Conservation (phyloP, 257 asterid genomes). For the Penstemon eatonii region DNA sequence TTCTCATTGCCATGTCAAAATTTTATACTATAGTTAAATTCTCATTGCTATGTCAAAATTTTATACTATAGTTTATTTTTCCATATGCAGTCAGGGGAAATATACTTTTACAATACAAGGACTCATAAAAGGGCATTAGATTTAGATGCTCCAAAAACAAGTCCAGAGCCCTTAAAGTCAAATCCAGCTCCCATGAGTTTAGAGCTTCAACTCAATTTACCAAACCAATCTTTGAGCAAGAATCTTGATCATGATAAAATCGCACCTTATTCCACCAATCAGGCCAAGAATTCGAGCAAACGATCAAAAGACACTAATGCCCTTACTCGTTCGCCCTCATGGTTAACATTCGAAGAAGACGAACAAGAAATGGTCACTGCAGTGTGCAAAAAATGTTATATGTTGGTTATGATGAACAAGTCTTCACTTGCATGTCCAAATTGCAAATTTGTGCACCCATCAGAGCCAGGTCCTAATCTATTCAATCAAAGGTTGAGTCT, state of each 20-base stretch:
- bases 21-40: no score
- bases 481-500: constrained; percentile 43
- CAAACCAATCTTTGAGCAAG: constrained; percentile 41
- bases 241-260: constrained; percentile 23
- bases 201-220: constrained; percentile 71
- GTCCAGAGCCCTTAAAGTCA: constrained; percentile 23
- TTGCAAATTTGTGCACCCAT: constrained; percentile 66
- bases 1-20: background rate
- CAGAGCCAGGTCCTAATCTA: constrained; percentile 33
- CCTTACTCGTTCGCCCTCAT: constrained; percentile 49
- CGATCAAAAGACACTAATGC: background rate
- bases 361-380: constrained; percentile 74
- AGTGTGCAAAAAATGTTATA: constrained; percentile 72
- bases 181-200: constrained; percentile 47
- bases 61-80: background rate
- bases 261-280: constrained; percentile 7
- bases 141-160: constrained; percentile 44
- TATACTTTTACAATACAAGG: constrained; percentile 58
- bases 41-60: background rate
- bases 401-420: constrained; percentile 76
- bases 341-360: constrained; percentile 59
- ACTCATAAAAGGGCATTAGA: constrained; percentile 46
- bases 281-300: constrained; percentile 12
- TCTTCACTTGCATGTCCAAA: constrained; percentile 72
- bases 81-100: constrained; percentile 59